Evolutionary conservation across 768 basidiomycete genomes (phyloP).

Genomic region (Pleurotus pulmonarius): DNA sequence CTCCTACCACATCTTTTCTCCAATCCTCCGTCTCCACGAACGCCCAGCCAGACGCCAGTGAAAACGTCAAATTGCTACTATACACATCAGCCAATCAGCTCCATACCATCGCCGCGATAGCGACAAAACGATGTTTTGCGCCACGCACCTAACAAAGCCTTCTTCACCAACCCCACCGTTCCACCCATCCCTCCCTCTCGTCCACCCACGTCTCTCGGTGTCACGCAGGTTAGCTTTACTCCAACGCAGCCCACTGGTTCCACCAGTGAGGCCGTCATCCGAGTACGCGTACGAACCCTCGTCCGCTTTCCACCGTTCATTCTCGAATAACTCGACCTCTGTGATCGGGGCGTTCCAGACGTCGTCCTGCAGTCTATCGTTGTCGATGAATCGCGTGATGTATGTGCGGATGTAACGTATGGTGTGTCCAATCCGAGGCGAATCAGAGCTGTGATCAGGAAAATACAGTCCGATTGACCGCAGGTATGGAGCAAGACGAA

Average conservation of each 20-base stretch:
- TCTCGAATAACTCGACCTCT: constrained; percentile 78
- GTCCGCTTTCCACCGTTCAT: constrained; percentile 50
- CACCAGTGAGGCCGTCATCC: not conserved
- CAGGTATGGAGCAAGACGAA: not conserved
- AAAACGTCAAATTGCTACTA: constrained; percentile 80
- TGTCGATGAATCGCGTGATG: constrained; percentile 47
- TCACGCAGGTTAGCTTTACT: constrained; percentile 37
- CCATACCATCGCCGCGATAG: no score
- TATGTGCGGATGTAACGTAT: constrained; percentile 12
- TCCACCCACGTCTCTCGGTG: constrained; percentile 63
- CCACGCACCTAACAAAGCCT: constrained; percentile 59
- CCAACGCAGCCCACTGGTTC: constrained; percentile 24
- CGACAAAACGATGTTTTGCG: not conserved
- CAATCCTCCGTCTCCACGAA: constrained; percentile 79
- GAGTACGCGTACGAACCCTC: not conserved
- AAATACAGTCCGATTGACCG: not conserved
- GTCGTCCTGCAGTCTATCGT: constrained; percentile 60
- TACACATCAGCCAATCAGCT: constrained; percentile 2
- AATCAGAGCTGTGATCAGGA: not conserved
- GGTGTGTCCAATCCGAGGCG: not conserved
- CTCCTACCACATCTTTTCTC: constrained; percentile 59
- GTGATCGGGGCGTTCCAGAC: constrained; percentile 64
- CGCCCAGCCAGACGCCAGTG: constrained; percentile 68
- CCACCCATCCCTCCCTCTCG: constrained; percentile 69
- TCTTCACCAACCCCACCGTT: constrained; percentile 42